Percentiles rank a stretch among this genome's conserved stretches.
These are phyloP conservation scores for Anisogramma anomala DNA, from an alignment of 2,329 filamentous ascomycete genomes.

Conservation along the genomic window DNA sequence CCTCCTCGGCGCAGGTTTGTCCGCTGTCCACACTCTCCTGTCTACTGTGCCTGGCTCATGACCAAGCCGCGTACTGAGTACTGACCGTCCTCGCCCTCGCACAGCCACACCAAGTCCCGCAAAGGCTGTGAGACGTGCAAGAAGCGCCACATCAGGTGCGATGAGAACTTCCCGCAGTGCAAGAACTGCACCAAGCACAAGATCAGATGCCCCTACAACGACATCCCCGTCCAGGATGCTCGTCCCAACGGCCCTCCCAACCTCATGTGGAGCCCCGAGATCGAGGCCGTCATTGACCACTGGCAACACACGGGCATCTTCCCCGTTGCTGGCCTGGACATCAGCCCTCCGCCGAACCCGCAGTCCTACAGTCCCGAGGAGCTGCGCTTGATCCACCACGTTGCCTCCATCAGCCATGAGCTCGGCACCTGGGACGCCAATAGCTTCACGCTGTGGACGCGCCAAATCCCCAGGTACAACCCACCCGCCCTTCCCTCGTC, in stretches of 20 bases:
- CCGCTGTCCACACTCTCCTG: neutral
- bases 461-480: conserved; percentile 79
- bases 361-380: conserved; percentile 65
- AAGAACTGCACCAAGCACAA: conserved; percentile 99
- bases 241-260: conserved; percentile 50
- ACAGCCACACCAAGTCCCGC: conserved; percentile 98
- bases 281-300: conserved; percentile 66
- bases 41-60: neutral
- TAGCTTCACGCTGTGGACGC: conserved; percentile 83
- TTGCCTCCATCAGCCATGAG: conserved; percentile 75
- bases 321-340: conserved; percentile 69
- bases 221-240: conserved; percentile 59
- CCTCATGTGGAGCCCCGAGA: conserved; percentile 77
- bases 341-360: conserved; percentile 64
- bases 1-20: conserved; percentile 62
- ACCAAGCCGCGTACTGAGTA: no score
- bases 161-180: conserved; percentile 97
- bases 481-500: conserved; percentile 40
- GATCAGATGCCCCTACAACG: conserved; percentile 95
- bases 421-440: conserved; percentile 66
- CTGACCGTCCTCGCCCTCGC: conserved; percentile 19
- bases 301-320: conserved; percentile 80
- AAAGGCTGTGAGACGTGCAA: conserved; percentile 99
- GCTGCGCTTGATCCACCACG: conserved; percentile 79
- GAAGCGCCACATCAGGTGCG: conserved; percentile 90